These are phyloP conservation scores for Histomonas meleagridis DNA, from an alignment of 208 protist species.

Conservation along the genomic window DNA sequence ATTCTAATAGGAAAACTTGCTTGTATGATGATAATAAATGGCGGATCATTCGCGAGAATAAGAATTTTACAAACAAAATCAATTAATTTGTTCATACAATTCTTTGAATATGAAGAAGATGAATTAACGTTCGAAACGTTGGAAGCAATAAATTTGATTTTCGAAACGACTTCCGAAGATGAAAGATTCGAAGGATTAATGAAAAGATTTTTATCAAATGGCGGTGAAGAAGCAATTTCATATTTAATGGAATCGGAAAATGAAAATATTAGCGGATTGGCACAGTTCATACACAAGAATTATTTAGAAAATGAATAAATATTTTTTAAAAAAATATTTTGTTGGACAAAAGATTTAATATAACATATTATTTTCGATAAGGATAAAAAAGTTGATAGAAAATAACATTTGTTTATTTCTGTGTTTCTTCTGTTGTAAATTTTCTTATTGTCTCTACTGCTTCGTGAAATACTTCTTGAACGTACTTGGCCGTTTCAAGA, in stretches of 20 bases:
- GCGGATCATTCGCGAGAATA: not conserved
- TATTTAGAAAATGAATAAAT: too few relatives aligned
- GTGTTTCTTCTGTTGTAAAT: too few relatives aligned
- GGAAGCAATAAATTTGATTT: not conserved
- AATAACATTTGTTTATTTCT: too few relatives aligned
- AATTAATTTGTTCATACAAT: not conserved
- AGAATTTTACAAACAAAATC: constrained; percentile 16
- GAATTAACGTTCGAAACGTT: not conserved
- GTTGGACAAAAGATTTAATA: too few relatives aligned
- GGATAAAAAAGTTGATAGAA: too few relatives aligned
- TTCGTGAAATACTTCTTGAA: not conserved
- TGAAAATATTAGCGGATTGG: too few relatives aligned
- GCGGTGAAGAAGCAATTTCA: not conserved
- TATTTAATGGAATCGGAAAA: not conserved
- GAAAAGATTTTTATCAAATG: not conserved
- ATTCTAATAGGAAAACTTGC: not conserved
- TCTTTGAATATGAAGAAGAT: not conserved
- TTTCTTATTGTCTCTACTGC: not conserved
- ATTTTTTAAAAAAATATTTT: too few relatives aligned
- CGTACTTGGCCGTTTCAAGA: constrained; percentile 29
- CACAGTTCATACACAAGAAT: too few relatives aligned
- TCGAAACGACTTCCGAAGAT: not conserved
- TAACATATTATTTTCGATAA: too few relatives aligned
- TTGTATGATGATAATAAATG: not conserved
- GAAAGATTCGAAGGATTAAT: not conserved